These are phyloP conservation scores for Podila clonocystis DNA, from an alignment of 192 early-diverging fungal species.

Conservation along the genomic window DNA sequence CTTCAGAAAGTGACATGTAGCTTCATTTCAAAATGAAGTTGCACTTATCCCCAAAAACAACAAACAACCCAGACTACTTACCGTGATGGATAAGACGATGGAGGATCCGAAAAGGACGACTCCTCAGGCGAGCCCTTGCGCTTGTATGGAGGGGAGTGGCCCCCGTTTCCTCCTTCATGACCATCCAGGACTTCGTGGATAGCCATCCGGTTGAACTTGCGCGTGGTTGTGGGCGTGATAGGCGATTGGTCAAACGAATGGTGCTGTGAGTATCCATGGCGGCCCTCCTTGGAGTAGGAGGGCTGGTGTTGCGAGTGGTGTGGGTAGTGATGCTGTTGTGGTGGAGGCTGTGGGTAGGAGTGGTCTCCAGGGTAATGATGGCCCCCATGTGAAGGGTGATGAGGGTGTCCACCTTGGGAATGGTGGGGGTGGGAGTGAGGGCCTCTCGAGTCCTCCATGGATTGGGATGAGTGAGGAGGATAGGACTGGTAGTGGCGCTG, in stretches of 20 bases:
- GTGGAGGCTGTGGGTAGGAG: background rate
- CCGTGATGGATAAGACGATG: conserved; percentile 8
- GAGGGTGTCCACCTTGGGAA: background rate
- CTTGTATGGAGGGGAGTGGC: conserved; percentile 23
- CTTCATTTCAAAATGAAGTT: background rate
- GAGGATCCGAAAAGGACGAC: conserved; percentile 44
- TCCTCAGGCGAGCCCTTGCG: conserved; percentile 46
- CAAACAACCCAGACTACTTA: background rate
- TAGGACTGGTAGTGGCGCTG: background rate
- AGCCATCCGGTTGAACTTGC: conserved; percentile 49
- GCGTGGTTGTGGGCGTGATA: conserved; percentile 44
- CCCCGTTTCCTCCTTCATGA: background rate
- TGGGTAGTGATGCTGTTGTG: conserved; percentile 11
- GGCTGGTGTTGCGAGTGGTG: conserved; percentile 15
- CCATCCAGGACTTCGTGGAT: conserved; percentile 48
- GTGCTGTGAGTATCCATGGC: background rate
- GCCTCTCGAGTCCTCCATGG: conserved; percentile 3
- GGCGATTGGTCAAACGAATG: conserved; percentile 18
- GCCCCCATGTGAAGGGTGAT: background rate
- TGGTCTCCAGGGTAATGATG: background rate
- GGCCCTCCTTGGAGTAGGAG: background rate
- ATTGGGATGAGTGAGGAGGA: background rate
- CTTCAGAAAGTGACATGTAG: background rate
- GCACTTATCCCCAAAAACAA: background rate
- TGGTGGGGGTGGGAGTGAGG: background rate